Base-by-base conservation (phyloP, 2,329 filamentous ascomycete genomes). In the Erysiphe pulchra region DNA sequence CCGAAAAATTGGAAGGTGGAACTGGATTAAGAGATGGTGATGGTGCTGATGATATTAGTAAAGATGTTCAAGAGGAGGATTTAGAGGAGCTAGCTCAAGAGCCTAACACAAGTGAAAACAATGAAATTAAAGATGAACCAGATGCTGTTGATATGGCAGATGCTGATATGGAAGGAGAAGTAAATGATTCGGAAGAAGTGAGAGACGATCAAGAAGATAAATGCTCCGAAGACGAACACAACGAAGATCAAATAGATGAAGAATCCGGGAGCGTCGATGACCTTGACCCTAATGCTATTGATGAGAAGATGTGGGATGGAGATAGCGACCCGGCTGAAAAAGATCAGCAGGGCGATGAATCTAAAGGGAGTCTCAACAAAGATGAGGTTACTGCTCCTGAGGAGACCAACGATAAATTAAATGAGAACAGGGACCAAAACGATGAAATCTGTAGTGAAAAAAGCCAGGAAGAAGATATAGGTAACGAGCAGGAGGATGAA, bases 281-380 rank as follows among this genome's bases (percentile, higher is more conserved):
- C 55, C 67, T 93, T 38, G 87, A 93, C 53, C 79, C 84, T 12
- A 80, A 76, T 14, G 82, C 87, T 17, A 80, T 95, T 1, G 92
- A 98, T 58, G 92, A 98, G 64, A 98, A 95, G 67, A 85, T 95
- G 72, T 98, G 90, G 90, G 86, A 98, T 61, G 86, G 85, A 36
- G 76, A 77, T 41, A 77, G 83, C 39, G 69, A 78, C 42, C 71
- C 86, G 40, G 76, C 80, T 1, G 80, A 87, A 42, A 90, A 90
- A 53, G 80, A 94, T 40, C 80, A 83, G 55, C 68, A 83, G 56
- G 77, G 75, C 6, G 75, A 85, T 46, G 70, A 83, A 48, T 65
- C 80, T 17, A 77, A 82, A 55, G 77, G 77, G 0, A 71, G 80
- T 56, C 69, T 76, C 49, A 69, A 73, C 13, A 70, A 78, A 44